Percentiles rank a stretch among this genome's conserved stretches.
phyloP scores from a whole-genome alignment of 306 rosid genomes.

The Carpinus fangiana region DNA sequence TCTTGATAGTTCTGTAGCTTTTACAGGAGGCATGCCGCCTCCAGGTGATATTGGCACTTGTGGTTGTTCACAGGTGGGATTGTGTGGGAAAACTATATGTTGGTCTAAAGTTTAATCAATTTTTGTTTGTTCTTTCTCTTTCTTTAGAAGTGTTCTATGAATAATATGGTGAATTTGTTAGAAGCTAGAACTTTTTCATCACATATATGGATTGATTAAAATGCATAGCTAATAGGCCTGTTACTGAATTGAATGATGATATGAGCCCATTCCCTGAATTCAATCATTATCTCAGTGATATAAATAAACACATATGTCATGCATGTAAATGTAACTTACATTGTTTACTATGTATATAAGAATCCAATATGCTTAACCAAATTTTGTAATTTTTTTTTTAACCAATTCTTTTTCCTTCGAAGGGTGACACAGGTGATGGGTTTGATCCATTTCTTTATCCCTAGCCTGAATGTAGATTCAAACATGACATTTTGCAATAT shows the following conservation, averaged over 20 bases:
- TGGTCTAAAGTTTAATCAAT: background rate
- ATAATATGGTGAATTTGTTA: background rate
- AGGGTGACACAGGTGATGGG: background rate
- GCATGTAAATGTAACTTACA: background rate
- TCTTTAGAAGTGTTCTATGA: background rate
- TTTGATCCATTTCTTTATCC: background rate
- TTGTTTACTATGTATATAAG: background rate
- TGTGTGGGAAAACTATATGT: background rate
- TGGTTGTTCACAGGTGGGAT: background rate
- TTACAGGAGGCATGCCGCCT: slow-evolving; percentile 8
- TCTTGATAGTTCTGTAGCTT: background rate
- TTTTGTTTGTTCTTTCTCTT: background rate
- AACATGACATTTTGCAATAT: background rate
- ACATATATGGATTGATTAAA: background rate
- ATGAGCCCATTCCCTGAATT: background rate
- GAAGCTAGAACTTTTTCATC: background rate
- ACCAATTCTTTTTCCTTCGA: background rate
- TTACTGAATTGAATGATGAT: background rate
- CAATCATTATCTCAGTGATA: background rate
- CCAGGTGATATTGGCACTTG: background rate
- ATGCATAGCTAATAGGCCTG: background rate
- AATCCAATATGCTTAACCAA: background rate
- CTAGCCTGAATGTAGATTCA: background rate
- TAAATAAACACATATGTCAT: background rate
- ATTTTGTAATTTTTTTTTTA: background rate